Evolutionary conservation across 257 asterid genomes (phyloP).

Genomic region (Gardenia jasminoides): DNA sequence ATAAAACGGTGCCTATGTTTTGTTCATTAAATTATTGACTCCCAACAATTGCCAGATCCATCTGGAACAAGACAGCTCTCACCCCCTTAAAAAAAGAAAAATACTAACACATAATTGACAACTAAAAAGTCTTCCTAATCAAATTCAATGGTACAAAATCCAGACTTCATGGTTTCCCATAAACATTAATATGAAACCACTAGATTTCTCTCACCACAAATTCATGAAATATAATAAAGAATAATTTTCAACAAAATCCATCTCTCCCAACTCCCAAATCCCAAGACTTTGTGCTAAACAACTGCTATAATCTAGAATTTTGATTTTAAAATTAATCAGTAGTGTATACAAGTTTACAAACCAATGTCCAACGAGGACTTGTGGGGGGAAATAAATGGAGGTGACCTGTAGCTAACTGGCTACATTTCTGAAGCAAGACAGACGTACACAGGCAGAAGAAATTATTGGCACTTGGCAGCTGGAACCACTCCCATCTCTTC

Average conservation of each 20-base stretch:
- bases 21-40: not conserved
- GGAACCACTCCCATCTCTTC: not conserved
- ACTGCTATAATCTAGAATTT: not conserved
- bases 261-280: slow-evolving; percentile 5
- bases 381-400: slow-evolving; percentile 20
- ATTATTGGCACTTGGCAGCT: slow-evolving; percentile 21
- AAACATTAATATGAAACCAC: not conserved
- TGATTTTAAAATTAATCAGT: not conserved
- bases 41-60: slow-evolving; percentile 12
- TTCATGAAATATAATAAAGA: not conserved
- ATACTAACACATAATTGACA: not conserved
- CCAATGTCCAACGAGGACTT: not conserved
- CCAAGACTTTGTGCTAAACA: not conserved
- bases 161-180: slow-evolving; percentile 21
- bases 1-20: not conserved
- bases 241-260: not conserved
- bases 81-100: not conserved
- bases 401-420: slow-evolving; percentile 13
- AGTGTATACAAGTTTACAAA: not conserved
- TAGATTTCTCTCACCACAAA: not conserved
- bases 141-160: slow-evolving; percentile 10
- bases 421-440: slow-evolving; percentile 3
- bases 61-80: slow-evolving; percentile 13
- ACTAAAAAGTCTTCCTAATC: not conserved
- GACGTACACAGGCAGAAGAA: not conserved